Conservation (phyloP, 2,329 filamentous ascomycete genomes). For the Periconia sp. region DNA sequence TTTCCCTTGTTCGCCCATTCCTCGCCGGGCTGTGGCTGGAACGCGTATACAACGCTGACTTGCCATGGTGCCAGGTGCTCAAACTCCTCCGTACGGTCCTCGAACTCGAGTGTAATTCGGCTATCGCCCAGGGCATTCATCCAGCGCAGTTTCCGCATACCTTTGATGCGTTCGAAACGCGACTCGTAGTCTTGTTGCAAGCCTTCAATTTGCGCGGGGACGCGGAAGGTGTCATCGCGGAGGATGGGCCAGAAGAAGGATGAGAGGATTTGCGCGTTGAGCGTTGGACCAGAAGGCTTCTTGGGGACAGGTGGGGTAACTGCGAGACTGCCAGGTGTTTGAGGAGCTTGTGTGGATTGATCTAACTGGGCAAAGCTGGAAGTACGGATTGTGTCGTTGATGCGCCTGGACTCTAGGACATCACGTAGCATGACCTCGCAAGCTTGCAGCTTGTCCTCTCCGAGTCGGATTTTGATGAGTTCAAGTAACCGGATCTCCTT, state of each 20-base stretch:
- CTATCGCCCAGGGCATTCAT: slow-evolving; percentile 81
- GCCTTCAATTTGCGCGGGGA: slow-evolving; percentile 64
- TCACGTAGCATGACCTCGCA: slow-evolving; percentile 98
- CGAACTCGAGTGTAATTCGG: slow-evolving; percentile 79
- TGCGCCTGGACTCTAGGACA: slow-evolving; percentile 78
- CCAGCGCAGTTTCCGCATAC: slow-evolving; percentile 87
- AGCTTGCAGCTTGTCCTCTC: slow-evolving; percentile 82
- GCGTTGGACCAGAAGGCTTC: slow-evolving; percentile 46
- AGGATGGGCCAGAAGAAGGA: slow-evolving; percentile 92
- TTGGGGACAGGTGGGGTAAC: slow-evolving; percentile 15
- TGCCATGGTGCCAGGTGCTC: slow-evolving; percentile 85
- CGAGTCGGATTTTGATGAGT: slow-evolving; percentile 86
- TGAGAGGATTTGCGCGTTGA: slow-evolving; percentile 86
- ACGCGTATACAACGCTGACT: slow-evolving; percentile 85
- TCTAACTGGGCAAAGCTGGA: slow-evolving; percentile 21
- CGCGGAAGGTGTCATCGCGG: slow-evolving; percentile 69
- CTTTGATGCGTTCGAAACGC: slow-evolving; percentile 80
- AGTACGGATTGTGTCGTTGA: slow-evolving; percentile 63
- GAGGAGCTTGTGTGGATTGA: slow-evolving; percentile 25
- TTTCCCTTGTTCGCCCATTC: slow-evolving; percentile 26
- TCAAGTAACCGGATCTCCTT: slow-evolving; percentile 83
- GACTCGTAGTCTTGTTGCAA: slow-evolving; percentile 74
- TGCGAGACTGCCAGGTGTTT: slow-evolving; percentile 22
- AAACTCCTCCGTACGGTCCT: slow-evolving; percentile 76
- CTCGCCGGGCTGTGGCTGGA: slow-evolving; percentile 60